A percentile compares a stretch with the other conserved stretches of the same genome.
These are phyloP conservation scores for Alternaria postmessia DNA, from an alignment of 2,329 filamentous ascomycete genomes.

Conservation along the genomic window DNA sequence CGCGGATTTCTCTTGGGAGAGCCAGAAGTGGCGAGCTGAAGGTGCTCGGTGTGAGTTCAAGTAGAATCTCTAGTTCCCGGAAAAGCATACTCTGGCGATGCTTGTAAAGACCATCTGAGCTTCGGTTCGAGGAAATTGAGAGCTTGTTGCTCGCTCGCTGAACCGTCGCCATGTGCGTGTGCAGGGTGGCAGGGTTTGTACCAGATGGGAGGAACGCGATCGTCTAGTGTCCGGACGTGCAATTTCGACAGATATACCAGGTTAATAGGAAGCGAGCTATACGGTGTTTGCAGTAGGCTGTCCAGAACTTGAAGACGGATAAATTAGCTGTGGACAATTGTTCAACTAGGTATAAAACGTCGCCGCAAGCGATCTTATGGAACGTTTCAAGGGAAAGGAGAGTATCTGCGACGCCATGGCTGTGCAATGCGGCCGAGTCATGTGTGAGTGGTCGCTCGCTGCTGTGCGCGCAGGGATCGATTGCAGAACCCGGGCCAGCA, in stretches of 20 bases:
- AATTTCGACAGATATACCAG: background rate
- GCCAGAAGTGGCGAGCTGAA: constrained; percentile 43
- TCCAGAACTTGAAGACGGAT: constrained; percentile 1
- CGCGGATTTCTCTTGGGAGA: constrained; percentile 41
- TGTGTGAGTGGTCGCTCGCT: constrained; percentile 14
- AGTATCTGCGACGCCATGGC: constrained; percentile 20
- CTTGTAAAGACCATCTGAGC: constrained; percentile 37
- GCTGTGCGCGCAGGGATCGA: constrained; percentile 17
- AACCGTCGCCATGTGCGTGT: constrained; percentile 21
- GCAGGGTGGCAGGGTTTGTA: background rate
- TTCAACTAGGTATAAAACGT: background rate
- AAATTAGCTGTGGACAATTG: background rate
- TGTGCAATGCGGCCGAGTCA: constrained; percentile 22
- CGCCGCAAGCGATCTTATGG: constrained; percentile 3
- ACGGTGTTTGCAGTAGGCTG: background rate
- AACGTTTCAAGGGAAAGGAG: constrained; percentile 19
- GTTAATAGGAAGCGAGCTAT: constrained; percentile 1
- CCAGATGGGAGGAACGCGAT: constrained; percentile 2
- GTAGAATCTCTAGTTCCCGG: constrained; percentile 44
- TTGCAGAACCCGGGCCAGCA: constrained; percentile 13
- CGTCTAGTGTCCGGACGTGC: constrained; percentile 5
- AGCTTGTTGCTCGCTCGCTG: constrained; percentile 31
- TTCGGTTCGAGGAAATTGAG: constrained; percentile 34
- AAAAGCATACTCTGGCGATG: constrained; percentile 45
- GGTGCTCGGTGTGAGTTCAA: constrained; percentile 45